These are phyloP conservation scores for Coelastrella sp. DNA, from an alignment of 139 green algal species.

Conservation along the genomic window DNA sequence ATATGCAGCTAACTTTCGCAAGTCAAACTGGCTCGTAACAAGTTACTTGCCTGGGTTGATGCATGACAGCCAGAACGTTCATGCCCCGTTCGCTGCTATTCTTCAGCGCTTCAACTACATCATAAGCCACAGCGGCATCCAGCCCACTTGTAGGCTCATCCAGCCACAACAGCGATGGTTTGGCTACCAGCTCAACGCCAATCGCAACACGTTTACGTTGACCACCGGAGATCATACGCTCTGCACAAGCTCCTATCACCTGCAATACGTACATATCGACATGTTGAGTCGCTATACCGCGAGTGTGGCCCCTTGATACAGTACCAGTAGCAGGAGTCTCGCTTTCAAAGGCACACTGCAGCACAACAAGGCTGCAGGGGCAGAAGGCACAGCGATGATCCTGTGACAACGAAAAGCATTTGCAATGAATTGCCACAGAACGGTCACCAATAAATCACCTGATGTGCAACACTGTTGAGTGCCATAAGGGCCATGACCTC, in stretches of 20 bases:
- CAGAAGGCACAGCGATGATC: background rate
- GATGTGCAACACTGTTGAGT: background rate
- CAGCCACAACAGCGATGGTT: conserved; percentile 72
- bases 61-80: conserved; percentile 33
- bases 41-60: conserved; percentile 37
- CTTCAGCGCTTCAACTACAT: conserved; percentile 21
- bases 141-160: conserved; percentile 30
- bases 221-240: conserved; percentile 9
- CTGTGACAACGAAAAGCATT: too few relatives aligned
- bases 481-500: conserved; percentile 31
- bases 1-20: too few relatives aligned
- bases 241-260: conserved; percentile 1
- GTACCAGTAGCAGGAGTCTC: too few relatives aligned
- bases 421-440: too few relatives aligned
- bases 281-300: too few relatives aligned
- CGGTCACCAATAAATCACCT: too few relatives aligned
- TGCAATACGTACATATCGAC: background rate
- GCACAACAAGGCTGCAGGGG: too few relatives aligned
- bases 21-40: too few relatives aligned
- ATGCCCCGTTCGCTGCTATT: conserved; percentile 4
- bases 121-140: conserved; percentile 33
- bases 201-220: conserved; percentile 76
- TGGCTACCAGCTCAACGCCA: conserved; percentile 80
- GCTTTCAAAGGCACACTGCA: too few relatives aligned
- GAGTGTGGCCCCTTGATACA: too few relatives aligned